A percentile compares a stretch with the other conserved stretches of the same genome.
Evolutionary conservation across 352 stramenopile genomes (phyloP).

Genomic region (Phytophthora pluvialis): DNA sequence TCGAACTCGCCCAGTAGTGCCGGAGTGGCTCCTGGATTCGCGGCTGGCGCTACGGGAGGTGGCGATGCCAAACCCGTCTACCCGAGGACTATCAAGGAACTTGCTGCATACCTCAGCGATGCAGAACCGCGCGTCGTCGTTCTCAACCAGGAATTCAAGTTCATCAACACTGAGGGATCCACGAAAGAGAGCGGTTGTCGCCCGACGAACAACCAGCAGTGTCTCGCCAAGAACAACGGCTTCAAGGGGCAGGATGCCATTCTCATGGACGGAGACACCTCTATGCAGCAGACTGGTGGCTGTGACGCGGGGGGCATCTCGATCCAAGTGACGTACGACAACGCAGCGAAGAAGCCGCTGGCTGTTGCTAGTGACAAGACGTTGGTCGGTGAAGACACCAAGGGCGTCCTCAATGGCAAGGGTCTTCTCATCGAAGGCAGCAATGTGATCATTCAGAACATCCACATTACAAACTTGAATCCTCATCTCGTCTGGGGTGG

Average conservation of each 20-base stretch:
- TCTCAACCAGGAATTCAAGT: too few species aligned
- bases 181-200: too few species aligned
- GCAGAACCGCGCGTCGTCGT: conserved; percentile 32
- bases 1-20: too few species aligned
- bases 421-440: conserved; percentile 28
- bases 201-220: too few species aligned
- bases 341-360: conserved; percentile 20
- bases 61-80: conserved; percentile 40
- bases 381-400: conserved; percentile 31
- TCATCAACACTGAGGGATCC: too few species aligned
- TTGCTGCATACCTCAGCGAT: conserved; percentile 44
- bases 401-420: conserved; percentile 40
- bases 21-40: not conserved
- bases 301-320: too few species aligned
- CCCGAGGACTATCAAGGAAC: conserved; percentile 44
- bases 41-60: conserved; percentile 36
- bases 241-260: too few species aligned
- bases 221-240: too few species aligned
- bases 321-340: conserved; percentile 30
- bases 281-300: too few species aligned
- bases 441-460: conserved; percentile 48
- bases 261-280: too few species aligned
- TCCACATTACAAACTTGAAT: conserved; percentile 46
- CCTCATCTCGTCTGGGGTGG: conserved; percentile 32
- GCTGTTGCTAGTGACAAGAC: conserved; percentile 34